Evolutionary conservation across 1,139 yeast genomes (phyloP).

Genomic region (Arxiozyma telluris): DNA sequence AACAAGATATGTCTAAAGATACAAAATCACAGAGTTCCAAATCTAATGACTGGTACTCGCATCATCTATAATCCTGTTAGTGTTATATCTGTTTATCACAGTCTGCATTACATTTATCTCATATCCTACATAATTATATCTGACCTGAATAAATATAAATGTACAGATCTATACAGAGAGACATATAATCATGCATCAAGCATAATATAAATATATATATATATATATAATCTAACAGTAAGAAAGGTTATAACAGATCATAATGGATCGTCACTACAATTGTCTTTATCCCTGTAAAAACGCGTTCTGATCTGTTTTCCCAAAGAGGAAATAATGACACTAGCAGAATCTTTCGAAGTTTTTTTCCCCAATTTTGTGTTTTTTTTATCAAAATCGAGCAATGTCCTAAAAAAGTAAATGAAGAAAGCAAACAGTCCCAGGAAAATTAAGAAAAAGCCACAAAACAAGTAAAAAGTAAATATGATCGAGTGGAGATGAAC

Average conservation of each 20-base stretch:
- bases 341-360: not conserved
- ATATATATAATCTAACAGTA: no score
- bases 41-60: constrained; percentile 6
- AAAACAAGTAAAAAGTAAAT: not conserved
- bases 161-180: no score
- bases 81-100: not conserved
- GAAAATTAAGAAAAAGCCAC: not conserved
- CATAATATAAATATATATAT: no score
- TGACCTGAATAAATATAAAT: no score
- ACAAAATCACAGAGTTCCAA: constrained; percentile 1
- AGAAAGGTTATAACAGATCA: no score
- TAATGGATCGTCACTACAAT: not conserved
- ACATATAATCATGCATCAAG: not conserved
- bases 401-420: not conserved
- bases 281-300: not conserved
- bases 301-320: not conserved
- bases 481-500: not conserved
- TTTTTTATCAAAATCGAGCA: no score
- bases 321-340: not conserved
- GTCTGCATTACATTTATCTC: not conserved
- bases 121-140: no score
- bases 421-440: not conserved
- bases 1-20: not conserved
- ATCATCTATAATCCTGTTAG: constrained; percentile 3
- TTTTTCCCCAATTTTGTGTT: not conserved